Conservation (phyloP, 2,329 filamentous ascomycete species). For the Pseudogymnoascus sp. region DNA sequence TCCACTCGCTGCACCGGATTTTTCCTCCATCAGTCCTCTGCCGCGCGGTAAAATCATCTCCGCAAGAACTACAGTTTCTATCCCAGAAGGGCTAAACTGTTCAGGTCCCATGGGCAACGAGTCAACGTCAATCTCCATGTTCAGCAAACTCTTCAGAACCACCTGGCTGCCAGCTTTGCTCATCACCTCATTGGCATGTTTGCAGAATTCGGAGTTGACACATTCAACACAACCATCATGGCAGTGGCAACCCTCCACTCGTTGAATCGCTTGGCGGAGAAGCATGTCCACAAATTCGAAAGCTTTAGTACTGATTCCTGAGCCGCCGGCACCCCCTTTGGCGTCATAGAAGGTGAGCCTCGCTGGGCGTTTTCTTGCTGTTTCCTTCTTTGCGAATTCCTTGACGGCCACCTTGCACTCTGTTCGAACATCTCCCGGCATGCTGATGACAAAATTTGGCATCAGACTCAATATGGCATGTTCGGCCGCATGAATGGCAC, state of each 20-base stretch:
- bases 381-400: slow-evolving; percentile 68
- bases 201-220: slow-evolving; percentile 76
- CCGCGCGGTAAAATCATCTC: slow-evolving; percentile 44
- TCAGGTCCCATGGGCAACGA: slow-evolving; percentile 80
- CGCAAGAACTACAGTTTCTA: slow-evolving; percentile 76
- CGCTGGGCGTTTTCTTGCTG: slow-evolving; percentile 71
- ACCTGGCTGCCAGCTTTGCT: slow-evolving; percentile 82
- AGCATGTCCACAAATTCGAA: slow-evolving; percentile 86
- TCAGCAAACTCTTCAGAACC: slow-evolving; percentile 67
- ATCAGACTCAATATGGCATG: slow-evolving; percentile 82
- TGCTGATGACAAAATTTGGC: slow-evolving; percentile 82
- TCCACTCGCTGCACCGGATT: neutral
- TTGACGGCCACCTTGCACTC: slow-evolving; percentile 88
- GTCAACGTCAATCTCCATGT: slow-evolving; percentile 72
- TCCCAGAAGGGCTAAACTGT: slow-evolving; percentile 56
- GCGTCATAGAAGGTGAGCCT: slow-evolving; percentile 91
- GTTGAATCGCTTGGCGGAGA: slow-evolving; percentile 63
- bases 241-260: slow-evolving; percentile 71
- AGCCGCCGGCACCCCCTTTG: slow-evolving; percentile 76
- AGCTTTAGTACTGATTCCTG: slow-evolving; percentile 82
- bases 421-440: slow-evolving; percentile 85
- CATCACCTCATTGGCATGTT: slow-evolving; percentile 84
- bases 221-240: slow-evolving; percentile 81
- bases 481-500: slow-evolving; percentile 88
- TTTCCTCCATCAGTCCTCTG: neutral